Percentiles rank a stretch among this genome's conserved stretches.
phyloP scores from a whole-genome alignment of 1,284 basidiomycete genomes.

The Microbotryum silenes-acaulis region DNA sequence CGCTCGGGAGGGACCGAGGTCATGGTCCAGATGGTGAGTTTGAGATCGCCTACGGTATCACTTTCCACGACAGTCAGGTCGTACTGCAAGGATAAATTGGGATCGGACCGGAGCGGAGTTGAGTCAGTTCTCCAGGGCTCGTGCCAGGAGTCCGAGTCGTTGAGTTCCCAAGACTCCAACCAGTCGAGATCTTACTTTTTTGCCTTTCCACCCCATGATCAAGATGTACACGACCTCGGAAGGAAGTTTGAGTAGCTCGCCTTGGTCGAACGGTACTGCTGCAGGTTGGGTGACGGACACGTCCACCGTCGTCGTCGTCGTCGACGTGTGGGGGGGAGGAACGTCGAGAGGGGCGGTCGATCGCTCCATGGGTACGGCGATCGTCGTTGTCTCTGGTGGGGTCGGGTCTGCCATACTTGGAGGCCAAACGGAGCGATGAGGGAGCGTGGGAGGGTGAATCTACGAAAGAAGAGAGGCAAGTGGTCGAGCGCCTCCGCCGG shows the following conservation, averaged over 20 bases:
- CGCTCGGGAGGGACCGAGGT: constrained; percentile 75
- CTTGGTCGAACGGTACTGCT: background rate
- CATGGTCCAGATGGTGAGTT: constrained; percentile 51
- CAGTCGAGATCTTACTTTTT: background rate
- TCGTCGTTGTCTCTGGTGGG: background rate
- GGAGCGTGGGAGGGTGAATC: no score
- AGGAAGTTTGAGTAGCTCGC: constrained; percentile 3
- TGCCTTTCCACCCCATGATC: constrained; percentile 8
- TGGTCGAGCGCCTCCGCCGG: no score
- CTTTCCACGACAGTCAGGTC: constrained; percentile 4
- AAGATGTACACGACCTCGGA: constrained; percentile 8
- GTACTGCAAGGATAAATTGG: background rate
- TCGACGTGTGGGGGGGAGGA: background rate
- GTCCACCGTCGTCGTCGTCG: background rate
- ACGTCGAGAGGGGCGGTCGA: background rate
- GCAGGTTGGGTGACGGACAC: background rate
- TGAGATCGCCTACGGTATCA: constrained; percentile 31
- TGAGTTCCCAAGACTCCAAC: no score
- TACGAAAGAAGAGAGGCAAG: no score
- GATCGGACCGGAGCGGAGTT: no score
- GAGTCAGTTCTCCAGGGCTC: no score
- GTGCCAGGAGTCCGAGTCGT: no score
- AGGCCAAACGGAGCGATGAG: background rate
- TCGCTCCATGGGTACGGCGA: background rate
- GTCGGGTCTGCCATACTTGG: background rate